A percentile compares a stretch with the other conserved stretches of the same genome.
Conservation (phyloP, 768 basidiomycete genomes). For the Clitopilus passeckerianus region DNA sequence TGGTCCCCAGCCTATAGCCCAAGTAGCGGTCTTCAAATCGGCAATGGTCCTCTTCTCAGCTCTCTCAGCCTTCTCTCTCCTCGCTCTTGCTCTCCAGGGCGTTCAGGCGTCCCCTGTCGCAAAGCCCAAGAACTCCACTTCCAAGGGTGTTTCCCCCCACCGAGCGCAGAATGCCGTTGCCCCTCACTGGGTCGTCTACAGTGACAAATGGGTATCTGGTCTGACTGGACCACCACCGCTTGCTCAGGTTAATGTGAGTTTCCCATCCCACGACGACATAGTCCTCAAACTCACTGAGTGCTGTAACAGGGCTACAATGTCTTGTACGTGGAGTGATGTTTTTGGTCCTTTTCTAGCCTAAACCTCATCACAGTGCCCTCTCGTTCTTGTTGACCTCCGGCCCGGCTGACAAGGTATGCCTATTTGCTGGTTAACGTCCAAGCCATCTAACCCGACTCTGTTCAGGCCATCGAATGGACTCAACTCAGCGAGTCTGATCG, state of each 20-base stretch:
- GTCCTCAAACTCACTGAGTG: not conserved
- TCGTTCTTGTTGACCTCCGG: constrained; percentile 38
- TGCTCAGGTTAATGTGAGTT: constrained; percentile 23
- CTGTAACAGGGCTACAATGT: constrained; percentile 20
- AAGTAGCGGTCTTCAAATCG: not conserved
- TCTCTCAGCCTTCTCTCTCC: not conserved
- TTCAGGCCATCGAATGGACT: constrained; percentile 40
- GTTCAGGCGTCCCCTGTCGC: constrained; percentile 2
- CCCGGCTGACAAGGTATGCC: constrained; percentile 24
- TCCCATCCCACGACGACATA: not conserved
- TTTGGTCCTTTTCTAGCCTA: not conserved
- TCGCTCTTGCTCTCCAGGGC: not conserved
- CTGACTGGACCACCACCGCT: constrained; percentile 30
- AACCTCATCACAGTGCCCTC: constrained; percentile 14
- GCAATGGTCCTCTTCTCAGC: not conserved
- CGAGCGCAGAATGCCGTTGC: constrained; percentile 15
- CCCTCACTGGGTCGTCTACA: constrained; percentile 35
- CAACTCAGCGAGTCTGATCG: constrained; percentile 32
- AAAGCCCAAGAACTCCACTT: constrained; percentile 6
- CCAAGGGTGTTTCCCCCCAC: constrained; percentile 4
- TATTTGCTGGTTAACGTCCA: not conserved
- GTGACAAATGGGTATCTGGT: constrained; percentile 30
- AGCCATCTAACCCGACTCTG: not conserved
- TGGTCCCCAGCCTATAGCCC: not conserved
- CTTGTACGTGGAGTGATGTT: constrained; percentile 12